A percentile compares a stretch with the other conserved stretches of the same genome.
These are phyloP conservation scores for Pyrrhoderma lamaoense DNA, from an alignment of 1,284 basidiomycete genomes.

Conservation along the genomic window DNA sequence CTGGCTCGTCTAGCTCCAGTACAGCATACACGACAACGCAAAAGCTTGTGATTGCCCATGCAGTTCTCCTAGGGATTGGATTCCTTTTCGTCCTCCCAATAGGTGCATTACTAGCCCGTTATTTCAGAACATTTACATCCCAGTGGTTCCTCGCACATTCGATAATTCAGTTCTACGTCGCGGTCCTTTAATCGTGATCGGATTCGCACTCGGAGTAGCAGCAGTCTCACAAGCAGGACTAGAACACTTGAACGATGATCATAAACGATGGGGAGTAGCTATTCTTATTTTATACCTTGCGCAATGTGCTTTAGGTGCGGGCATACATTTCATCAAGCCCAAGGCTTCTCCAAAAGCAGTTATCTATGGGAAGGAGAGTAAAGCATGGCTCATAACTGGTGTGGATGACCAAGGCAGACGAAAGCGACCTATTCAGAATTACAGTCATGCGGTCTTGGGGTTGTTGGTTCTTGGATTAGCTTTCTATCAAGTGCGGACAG, in stretches of 20 bases:
- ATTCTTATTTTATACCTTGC: conserved; percentile 54
- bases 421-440: conserved; percentile 49
- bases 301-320: conserved; percentile 49
- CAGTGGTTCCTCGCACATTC: conserved; percentile 53
- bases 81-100: conserved; percentile 53
- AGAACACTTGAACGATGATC: conserved; percentile 38
- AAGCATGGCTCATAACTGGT: background rate
- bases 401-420: conserved; percentile 22
- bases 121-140: conserved; percentile 43
- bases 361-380: background rate
- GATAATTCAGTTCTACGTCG: conserved; percentile 38
- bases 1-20: conserved; percentile 4
- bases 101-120: conserved; percentile 53
- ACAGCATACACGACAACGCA: conserved; percentile 31
- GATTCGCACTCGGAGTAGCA: conserved; percentile 42
- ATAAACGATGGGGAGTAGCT: conserved; percentile 54
- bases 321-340: conserved; percentile 53
- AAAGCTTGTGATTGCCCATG: conserved; percentile 47
- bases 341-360: conserved; percentile 27
- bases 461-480: conserved; percentile 42
- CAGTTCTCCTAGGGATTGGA: conserved; percentile 42
- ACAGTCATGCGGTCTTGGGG: conserved; percentile 48
- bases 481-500: conserved; percentile 46
- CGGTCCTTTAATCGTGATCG: conserved; percentile 45
- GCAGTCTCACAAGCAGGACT: conserved; percentile 35